Conservation (phyloP, 345 rosid genomes). For the Gossypium herbaceum region DNA sequence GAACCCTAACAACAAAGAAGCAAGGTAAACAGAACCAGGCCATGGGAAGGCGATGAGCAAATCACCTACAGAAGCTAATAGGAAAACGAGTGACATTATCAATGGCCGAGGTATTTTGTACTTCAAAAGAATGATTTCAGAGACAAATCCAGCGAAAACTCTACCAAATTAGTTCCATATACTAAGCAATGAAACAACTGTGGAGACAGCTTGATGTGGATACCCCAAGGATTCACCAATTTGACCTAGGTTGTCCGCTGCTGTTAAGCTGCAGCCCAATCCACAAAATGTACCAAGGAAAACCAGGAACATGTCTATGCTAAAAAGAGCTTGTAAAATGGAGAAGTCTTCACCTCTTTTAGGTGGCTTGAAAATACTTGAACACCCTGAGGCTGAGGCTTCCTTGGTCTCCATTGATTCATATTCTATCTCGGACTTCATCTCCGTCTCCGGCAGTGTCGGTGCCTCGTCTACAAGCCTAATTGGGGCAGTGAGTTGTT, state of each 20-base stretch:
- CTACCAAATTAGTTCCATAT: constrained; percentile 64
- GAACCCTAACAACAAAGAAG: constrained; percentile 54
- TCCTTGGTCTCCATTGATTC: background rate
- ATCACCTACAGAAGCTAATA: constrained; percentile 38
- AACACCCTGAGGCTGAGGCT: constrained; percentile 35
- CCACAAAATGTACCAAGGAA: constrained; percentile 51
- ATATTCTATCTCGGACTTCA: constrained; percentile 1
- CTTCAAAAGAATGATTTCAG: constrained; percentile 41
- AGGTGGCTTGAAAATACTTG: constrained; percentile 36
- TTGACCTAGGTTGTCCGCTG: constrained; percentile 58
- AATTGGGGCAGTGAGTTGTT: background rate
- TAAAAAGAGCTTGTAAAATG: constrained; percentile 56
- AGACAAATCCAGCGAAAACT: constrained; percentile 45
- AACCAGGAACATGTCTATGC: constrained; percentile 51
- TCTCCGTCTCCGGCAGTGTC: background rate
- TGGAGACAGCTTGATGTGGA: constrained; percentile 34
- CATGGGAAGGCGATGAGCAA: constrained; percentile 44
- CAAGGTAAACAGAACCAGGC: constrained; percentile 41
- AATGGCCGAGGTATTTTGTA: constrained; percentile 51
- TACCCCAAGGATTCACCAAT: constrained; percentile 51
- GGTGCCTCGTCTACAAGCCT: background rate
- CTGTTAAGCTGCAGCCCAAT: constrained; percentile 49
- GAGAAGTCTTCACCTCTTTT: constrained; percentile 59
- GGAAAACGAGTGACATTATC: constrained; percentile 32
- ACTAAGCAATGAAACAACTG: constrained; percentile 59